Conservation (phyloP, 2,329 filamentous ascomycete genomes). For the Blumeriella jaapii region DNA sequence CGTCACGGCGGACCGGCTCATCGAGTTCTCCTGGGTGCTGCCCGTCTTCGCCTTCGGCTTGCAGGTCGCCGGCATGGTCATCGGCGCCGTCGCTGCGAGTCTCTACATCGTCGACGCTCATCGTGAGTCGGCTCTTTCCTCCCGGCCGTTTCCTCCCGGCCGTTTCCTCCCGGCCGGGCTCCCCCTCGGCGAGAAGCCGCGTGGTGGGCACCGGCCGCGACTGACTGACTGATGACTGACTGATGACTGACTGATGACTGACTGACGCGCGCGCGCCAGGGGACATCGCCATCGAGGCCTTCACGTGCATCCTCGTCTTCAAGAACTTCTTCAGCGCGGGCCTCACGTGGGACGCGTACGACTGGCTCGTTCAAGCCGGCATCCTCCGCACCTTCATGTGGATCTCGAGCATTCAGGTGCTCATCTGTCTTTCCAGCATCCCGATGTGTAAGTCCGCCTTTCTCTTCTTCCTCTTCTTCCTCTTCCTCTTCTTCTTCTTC, state of each 20-base stretch:
- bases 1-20: slow-evolving; percentile 52
- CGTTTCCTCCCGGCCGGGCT: too few species aligned
- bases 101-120: slow-evolving; percentile 91
- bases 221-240: too few species aligned
- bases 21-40: slow-evolving; percentile 52
- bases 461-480: too few species aligned
- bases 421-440: slow-evolving; percentile 61
- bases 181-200: too few species aligned
- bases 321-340: slow-evolving; percentile 90
- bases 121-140: slow-evolving; percentile 41
- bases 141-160: too few species aligned
- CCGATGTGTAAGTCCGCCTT: slow-evolving; percentile 66
- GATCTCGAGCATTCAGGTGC: slow-evolving; percentile 60
- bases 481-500: too few species aligned
- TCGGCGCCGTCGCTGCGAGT: slow-evolving; percentile 74
- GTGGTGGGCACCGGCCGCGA: too few species aligned
- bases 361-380: slow-evolving; percentile 65
- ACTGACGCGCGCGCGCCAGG: slow-evolving; percentile 38
- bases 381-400: slow-evolving; percentile 52
- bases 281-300: slow-evolving; percentile 73
- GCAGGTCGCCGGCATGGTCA: slow-evolving; percentile 83
- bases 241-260: too few species aligned
- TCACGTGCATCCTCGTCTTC: slow-evolving; percentile 83
- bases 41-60: slow-evolving; percentile 75
- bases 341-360: slow-evolving; percentile 71